These are phyloP conservation scores for Lactarius evosmus DNA, from an alignment of 768 basidiomycete genomes.

Conservation along the genomic window DNA sequence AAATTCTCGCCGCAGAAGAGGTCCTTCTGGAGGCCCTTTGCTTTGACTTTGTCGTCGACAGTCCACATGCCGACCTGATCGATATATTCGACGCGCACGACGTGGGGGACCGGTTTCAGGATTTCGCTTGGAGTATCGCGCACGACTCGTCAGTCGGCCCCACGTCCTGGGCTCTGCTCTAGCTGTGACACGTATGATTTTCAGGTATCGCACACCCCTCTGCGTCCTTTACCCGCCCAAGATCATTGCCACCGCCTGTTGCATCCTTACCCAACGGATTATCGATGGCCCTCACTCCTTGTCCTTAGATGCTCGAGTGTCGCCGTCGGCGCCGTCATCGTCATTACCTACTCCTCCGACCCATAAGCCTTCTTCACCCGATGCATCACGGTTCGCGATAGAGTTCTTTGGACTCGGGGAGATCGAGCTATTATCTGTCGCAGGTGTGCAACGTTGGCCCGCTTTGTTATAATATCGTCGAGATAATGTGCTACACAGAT, in stretches of 20 bases:
- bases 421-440: constrained; percentile 52
- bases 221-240: constrained; percentile 68
- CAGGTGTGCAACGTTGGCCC: constrained; percentile 45
- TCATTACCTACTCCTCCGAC: constrained; percentile 81
- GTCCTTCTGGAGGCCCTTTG: constrained; percentile 76
- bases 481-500: constrained; percentile 9
- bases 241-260: constrained; percentile 74
- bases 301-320: constrained; percentile 72
- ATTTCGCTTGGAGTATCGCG: constrained; percentile 81
- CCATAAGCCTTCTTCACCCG: constrained; percentile 68
- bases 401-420: constrained; percentile 65
- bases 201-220: constrained; percentile 74
- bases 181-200: constrained; percentile 8
- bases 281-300: constrained; percentile 70
- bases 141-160: constrained; percentile 71
- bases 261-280: constrained; percentile 69
- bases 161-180: constrained; percentile 6
- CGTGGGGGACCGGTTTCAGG: constrained; percentile 51
- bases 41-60: constrained; percentile 79
- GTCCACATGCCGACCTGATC: constrained; percentile 71
- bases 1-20: constrained; percentile 74
- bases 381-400: constrained; percentile 62
- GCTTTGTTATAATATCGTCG: not conserved
- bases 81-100: constrained; percentile 63
- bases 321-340: constrained; percentile 64